Conservation (phyloP, 2,329 filamentous ascomycete genomes). For the Westerdykella ornata region DNA sequence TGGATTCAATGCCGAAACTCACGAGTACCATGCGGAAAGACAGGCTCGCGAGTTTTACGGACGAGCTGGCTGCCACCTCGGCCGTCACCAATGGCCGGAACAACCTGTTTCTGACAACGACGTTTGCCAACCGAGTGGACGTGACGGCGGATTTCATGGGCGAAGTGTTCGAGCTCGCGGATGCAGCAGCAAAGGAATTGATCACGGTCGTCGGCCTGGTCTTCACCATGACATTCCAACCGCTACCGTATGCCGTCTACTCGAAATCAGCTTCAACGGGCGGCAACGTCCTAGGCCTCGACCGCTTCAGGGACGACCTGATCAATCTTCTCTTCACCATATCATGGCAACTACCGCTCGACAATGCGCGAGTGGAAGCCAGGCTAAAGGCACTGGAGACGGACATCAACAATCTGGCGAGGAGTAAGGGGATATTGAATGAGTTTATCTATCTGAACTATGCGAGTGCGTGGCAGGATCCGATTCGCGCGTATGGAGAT, state of each 20-base stretch:
- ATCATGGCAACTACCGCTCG: constrained; percentile 10
- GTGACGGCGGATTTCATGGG: constrained; percentile 10
- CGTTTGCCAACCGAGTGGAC: constrained; percentile 11
- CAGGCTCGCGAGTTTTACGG: constrained; percentile 11
- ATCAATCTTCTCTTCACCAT: constrained; percentile 15
- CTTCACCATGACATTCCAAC: constrained; percentile 15
- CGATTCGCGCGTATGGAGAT: constrained; percentile 28
- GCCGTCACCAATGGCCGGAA: constrained; percentile 3
- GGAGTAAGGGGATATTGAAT: constrained; percentile 14
- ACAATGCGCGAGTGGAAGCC: constrained; percentile 11
- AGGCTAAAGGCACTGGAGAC: constrained; percentile 10
- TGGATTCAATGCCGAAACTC: constrained; percentile 12
- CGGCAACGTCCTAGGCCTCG: constrained; percentile 16
- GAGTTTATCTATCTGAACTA: constrained; percentile 31
- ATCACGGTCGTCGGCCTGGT: constrained; percentile 10
- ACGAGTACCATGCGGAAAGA: constrained; percentile 13
- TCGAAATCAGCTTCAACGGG: constrained; percentile 10
- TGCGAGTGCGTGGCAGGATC: constrained; percentile 33
- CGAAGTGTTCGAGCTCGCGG: constrained; percentile 10
- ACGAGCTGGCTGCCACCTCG: constrained; percentile 9
- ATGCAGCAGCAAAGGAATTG: constrained; percentile 8
- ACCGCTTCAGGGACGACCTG: constrained; percentile 16
- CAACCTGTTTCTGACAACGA: constrained; percentile 15
- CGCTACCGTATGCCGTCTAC: constrained; percentile 13
- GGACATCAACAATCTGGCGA: constrained; percentile 13